Base-by-base conservation (phyloP, 176 grass and related monocot species). In the Thalia dealbata region DNA sequence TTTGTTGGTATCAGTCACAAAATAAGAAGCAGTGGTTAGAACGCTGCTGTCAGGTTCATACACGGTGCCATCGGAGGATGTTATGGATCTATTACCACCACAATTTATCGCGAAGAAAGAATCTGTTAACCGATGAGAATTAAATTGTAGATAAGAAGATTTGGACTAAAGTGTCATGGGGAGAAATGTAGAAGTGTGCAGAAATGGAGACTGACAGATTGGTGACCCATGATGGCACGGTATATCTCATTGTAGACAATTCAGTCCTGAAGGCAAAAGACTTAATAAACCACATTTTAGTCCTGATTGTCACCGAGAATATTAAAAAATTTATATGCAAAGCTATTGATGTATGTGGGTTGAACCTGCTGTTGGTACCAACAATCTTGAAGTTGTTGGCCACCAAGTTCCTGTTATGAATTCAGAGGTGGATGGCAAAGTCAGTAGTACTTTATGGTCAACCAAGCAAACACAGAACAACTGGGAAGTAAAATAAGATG, bases 321-420 rank as follows among this genome's bases (percentile, higher is more conserved):
- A 3, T 15, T 27, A 14, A 63, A 21, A 61, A 71, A 25, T 24
- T 13, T 69, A 43, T 67, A 16, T 13, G 69, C n/a, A n/a, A n/a
- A 41, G 78, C 15, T 14, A 55, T 63, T 59, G 61, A 52, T 78
- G 29, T 9, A 19, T 67, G 50, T 54, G 14, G 43, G 8, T n/a
- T 50, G 16, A 4, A 96, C 91, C 91, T 91, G 83, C 50, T 76
- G 64, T 91, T 88, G 29, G 86, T 84, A 82, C 67, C 78, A 79
- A 82, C 70, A 11, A 86, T 76, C 54, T 80, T 52, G 41, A 96
- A 96, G 74, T 96, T 80, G 11, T 96, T 96, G 62, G 92, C 79
- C 45, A 91, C 88, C 86, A 96, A 78, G 77, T 96, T 96, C 79
- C 91, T 96, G 51, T 43, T 0, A 35, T 41, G 45, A 16, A 24